Percentiles rank a stretch among this genome's conserved stretches.
These are phyloP conservation scores for Trichocladium antarcticum DNA, from an alignment of 495 filamentous ascomycete species.

Conservation along the genomic window DNA sequence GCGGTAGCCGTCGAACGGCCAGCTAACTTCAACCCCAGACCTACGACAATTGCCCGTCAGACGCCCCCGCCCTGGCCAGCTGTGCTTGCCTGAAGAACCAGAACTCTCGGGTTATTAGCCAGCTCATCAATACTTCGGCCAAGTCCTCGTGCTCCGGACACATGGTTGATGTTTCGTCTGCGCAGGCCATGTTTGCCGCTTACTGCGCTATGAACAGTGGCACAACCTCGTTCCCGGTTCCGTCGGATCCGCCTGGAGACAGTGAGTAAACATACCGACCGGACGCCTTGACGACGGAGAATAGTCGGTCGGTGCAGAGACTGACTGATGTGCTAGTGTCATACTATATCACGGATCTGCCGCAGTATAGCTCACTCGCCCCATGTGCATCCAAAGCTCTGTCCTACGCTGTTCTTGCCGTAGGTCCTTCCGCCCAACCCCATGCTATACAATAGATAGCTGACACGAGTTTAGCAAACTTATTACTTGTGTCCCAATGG, in stretches of 20 bases:
- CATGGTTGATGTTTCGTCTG: constrained; percentile 34
- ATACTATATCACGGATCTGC: constrained; percentile 41
- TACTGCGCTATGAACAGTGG: constrained; percentile 40
- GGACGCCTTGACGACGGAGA: too few species aligned
- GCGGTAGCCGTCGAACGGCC: too few species aligned
- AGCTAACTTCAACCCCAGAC: constrained; percentile 1
- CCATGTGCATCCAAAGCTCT: constrained; percentile 34
- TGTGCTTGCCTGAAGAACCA: constrained; percentile 41
- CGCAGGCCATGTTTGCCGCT: constrained; percentile 37
- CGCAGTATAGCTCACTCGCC: constrained; percentile 33
- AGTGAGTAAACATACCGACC: constrained; percentile 19
- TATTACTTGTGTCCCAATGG: constrained; percentile 31
- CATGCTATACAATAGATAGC: background rate
- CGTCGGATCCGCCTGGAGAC: constrained; percentile 35
- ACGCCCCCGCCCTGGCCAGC: constrained; percentile 32
- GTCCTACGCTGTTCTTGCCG: constrained; percentile 30
- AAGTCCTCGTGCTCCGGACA: constrained; percentile 31
- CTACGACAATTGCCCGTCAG: constrained; percentile 29
- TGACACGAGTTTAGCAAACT: constrained; percentile 26
- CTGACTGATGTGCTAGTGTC: constrained; percentile 29
- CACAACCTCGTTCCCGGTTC: constrained; percentile 34
- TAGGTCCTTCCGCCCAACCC: constrained; percentile 12
- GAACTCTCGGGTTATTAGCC: constrained; percentile 30
- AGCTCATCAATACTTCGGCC: constrained; percentile 31
- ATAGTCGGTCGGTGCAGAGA: background rate